Base-by-base conservation (phyloP, 169 alveolate species). In the Plasmodium knowlesi region DNA sequence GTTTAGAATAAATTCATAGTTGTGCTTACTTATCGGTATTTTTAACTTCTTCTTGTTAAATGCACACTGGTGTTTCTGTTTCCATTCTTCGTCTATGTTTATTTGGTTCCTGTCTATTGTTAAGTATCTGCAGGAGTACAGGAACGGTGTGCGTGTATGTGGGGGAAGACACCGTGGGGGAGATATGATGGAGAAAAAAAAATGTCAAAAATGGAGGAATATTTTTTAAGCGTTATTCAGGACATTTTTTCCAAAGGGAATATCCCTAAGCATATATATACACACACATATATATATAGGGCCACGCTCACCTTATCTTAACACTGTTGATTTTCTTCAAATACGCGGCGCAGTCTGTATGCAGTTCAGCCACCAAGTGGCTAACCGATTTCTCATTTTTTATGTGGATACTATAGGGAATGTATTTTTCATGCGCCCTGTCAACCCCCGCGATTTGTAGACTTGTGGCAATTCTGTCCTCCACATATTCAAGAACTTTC, bases 1-100 rank as follows among this genome's bases (percentile, higher is more conserved):
- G 71, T 43, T 50, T 41, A 89, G 39, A 22, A 89, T 25, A 73
- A 57, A 89, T 61, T 89, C 94, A 50, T 89, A 89, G 70, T 89
- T 89, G 57, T 89, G 90, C 71, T 89, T 89, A 32, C 94, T 89
- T 37, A 89, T 46, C 16, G 94, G 94, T 8, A 89, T 89, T 89
- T 73, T 89, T 9, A 89, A 41, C 46, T 79, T 78, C n/a, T 61
- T 79, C n/a, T 34, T 89, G 25, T 89, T 73, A 37, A 89, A 89
- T 41, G 53, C 28, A 19, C 50, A 80, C 46, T 89, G 83, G 53
- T 89, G 89, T 16, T 78, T 89, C 25, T 80, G 61, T 76, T 89
- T 89, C 90, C 94, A 89, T 30, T 78, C 83, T 6, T 89, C 94
- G 39, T 46, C 89, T 28, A 80, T 80, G 12, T 50, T 89, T 89